Evolutionary conservation across 1,284 basidiomycete species (phyloP).

Genomic region (Malassezia pachydermatis): DNA sequence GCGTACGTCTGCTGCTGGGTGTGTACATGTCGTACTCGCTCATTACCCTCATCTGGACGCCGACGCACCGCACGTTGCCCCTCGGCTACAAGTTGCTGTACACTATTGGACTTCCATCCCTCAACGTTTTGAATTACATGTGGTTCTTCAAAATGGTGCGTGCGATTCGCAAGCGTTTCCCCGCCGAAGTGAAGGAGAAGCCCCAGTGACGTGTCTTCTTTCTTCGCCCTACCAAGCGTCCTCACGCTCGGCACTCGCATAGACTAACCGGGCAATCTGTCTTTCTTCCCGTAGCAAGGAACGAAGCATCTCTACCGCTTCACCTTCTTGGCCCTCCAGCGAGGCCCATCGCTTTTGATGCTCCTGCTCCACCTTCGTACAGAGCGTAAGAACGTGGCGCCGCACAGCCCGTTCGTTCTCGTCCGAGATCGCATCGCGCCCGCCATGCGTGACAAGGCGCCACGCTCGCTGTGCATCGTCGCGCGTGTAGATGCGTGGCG

Average conservation of each 20-base stretch:
- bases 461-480: constrained; percentile 20
- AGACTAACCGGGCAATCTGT: constrained; percentile 19
- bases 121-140: constrained; percentile 48
- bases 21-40: constrained; percentile 26
- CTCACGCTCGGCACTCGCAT: constrained; percentile 10
- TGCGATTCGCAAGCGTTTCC: constrained; percentile 46
- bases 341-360: not conserved
- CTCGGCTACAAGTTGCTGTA: constrained; percentile 25
- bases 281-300: constrained; percentile 25
- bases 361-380: not conserved
- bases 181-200: not conserved
- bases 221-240: constrained; percentile 30
- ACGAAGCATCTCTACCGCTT: constrained; percentile 18
- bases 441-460: constrained; percentile 18
- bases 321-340: not conserved
- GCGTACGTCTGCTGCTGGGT: constrained; percentile 45
- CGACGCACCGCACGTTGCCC: constrained; percentile 10
- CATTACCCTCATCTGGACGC: constrained; percentile 15
- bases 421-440: not conserved
- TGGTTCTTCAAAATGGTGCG: constrained; percentile 48
- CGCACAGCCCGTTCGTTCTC: constrained; percentile 10
- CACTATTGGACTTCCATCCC: constrained; percentile 27
- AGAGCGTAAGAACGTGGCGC: not conserved
- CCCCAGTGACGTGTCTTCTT: not conserved
- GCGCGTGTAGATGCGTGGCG: constrained; percentile 5